A percentile compares a stretch with the other conserved stretches of the same genome.
These are phyloP conservation scores for Metschnikowia borealis DNA, from an alignment of 805 yeast genomes.

Conservation along the genomic window DNA sequence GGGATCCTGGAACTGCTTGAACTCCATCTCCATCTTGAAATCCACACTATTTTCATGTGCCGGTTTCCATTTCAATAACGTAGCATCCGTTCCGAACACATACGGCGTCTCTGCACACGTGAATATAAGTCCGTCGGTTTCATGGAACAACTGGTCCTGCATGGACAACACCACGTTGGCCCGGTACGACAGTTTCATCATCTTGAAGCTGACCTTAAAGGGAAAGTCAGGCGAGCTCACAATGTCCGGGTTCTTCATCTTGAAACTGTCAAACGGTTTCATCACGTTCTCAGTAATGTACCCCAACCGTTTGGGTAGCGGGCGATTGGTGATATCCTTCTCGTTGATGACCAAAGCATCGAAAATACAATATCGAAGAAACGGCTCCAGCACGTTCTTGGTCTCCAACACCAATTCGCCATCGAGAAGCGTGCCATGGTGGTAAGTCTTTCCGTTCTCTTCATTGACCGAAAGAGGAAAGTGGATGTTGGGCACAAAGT, in stretches of 20 bases:
- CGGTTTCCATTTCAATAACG: constrained; percentile 94
- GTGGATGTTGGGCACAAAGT: constrained; percentile 75
- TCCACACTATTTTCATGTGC: constrained; percentile 93
- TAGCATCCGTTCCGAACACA: constrained; percentile 80
- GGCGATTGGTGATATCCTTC: constrained; percentile 60
- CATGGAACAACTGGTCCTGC: constrained; percentile 72
- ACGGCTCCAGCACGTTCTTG: constrained; percentile 50
- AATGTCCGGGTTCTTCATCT: constrained; percentile 66
- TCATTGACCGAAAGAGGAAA: constrained; percentile 57
- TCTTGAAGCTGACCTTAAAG: constrained; percentile 79
- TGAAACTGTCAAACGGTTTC: constrained; percentile 74
- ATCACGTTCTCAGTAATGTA: constrained; percentile 77
- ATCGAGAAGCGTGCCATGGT: constrained; percentile 85
- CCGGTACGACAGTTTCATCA: constrained; percentile 81
- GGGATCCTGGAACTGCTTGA: constrained; percentile 55
- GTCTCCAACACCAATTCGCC: constrained; percentile 87
- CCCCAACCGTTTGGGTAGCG: constrained; percentile 78
- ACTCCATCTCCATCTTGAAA: constrained; percentile 64
- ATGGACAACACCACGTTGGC: constrained; percentile 70
- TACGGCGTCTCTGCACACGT: constrained; percentile 90
- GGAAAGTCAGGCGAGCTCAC: constrained; percentile 65
- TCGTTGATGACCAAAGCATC: constrained; percentile 88
- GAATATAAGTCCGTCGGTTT: constrained; percentile 89
- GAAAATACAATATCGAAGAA: constrained; percentile 75
- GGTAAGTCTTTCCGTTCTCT: constrained; percentile 53